Base-by-base conservation (phyloP, 108 stramenopile genomes). In the Conticribra guillardii region DNA sequence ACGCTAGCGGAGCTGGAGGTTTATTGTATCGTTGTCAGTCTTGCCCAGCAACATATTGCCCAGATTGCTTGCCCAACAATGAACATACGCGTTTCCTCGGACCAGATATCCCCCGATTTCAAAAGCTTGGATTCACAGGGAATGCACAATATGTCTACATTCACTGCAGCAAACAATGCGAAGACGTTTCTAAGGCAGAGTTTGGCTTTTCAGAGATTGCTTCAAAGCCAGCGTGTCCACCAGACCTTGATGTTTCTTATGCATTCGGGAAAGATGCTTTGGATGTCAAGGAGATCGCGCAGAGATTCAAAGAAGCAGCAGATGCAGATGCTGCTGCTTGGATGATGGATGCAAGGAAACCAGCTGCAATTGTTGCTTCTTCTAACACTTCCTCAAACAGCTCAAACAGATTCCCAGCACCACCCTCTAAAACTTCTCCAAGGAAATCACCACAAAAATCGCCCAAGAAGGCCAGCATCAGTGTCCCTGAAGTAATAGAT, bases 21-120 rank as follows among this genome's bases (percentile, higher is more conserved):
- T 34, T 97, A 28, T 60, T 96, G 18, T 97, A 91, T 62, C 89
- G 91, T 7, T 97, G 96, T 73, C 69, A 81, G 11, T 60, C 69
- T 19, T 97, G 96, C 67, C 70, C 85, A 26, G 63, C 56, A 15
- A 74, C 89, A 28, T 94, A 76, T 64, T 97, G 96, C 66, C 93
- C 92, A 48, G 94, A 97, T 69, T 91, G 90, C 60, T 57, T 97
- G 37, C 87, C 89, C 19, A 76, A 73, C 33, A 74, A 78, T 14
- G 47, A 63, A 32, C 51, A 47, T 3, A 44, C 67, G 18, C 56
- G 79, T 50, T 57, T 64, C 15, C 76, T 74, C 4, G 61, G 84
- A 14, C 73, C 59, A 16, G 55, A 60, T 18, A 63, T 76, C 15
- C 74, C 78, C 3, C 85, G 86, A 16, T 82, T 83, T 33, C 76